Evolutionary conservation across 495 filamentous ascomycete species (phyloP), one percentile per base, ranked within the genome.

Genomic region (Antarctomyces pellizariae): DNA sequence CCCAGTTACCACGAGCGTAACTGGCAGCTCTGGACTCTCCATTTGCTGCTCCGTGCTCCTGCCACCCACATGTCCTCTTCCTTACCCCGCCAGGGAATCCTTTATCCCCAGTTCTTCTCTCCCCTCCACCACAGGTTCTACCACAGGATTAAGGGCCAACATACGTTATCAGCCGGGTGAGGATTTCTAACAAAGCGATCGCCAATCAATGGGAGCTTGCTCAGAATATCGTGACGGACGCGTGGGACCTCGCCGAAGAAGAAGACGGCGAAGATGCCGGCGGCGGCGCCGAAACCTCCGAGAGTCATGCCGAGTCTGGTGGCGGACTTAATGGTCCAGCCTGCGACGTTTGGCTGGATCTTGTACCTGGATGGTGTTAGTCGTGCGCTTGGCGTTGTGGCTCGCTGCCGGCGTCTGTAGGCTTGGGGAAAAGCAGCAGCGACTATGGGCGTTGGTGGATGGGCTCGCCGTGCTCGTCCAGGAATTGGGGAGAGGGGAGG

Each of bases 221-320:
- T 52, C 25, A 65, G 42, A 40, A 78, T 70, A 47, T 78, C 72
- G 34, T 50, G 60, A 42, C 62, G 49, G 22, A 78, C 66, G 42
- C 61, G 57, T 27, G 72, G 72, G 20, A 78, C 56, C 28, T 71
- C 71, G 29, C 64, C 58, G 50, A 78, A 63, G 60, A 74, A 68
- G 52, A 67, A 73, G 35, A 78, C 44, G n/a, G 60, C 64, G 45
- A 64, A 65, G 41, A 66, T 44, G 36, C 61, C 68, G 21, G 59
- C 61, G 23, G 58, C 53, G 34, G 56, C 60, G 36, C 67, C 71
- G 47, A 75, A 74, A 17, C 48, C 52, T 29, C 39, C 61, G 10
- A 55, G 54, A 13, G 64, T 59, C 17, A 46, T 35, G 30, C 55
- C 66, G 33, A 50, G 51, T 40, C 48, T 54, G 33, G 52, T 37